These are phyloP conservation scores for Mesembryanthemum crystallinum DNA, from an alignment of 148 eudicot genomes.

Conservation along the genomic window DNA sequence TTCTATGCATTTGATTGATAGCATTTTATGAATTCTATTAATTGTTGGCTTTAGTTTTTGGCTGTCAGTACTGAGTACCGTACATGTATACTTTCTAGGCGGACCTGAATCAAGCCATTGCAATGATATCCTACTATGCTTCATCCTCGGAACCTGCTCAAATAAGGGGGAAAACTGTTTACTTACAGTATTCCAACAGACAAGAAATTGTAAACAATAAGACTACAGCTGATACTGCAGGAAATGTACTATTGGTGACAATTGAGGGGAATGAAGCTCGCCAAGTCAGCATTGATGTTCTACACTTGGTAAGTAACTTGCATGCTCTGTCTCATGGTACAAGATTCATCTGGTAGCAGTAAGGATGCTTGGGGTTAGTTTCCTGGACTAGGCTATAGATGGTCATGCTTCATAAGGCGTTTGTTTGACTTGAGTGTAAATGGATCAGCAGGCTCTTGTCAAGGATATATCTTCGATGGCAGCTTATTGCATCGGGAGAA, in stretches of 20 bases:
- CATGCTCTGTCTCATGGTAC: conserved; percentile 26
- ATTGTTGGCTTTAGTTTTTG: conserved; percentile 12
- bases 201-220: conserved; percentile 98
- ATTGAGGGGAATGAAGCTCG: conserved; percentile 97
- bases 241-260: conserved; percentile 93
- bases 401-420: conserved; percentile 55
- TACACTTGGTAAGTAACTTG: conserved; percentile 81
- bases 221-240: conserved; percentile 92
- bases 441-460: conserved; percentile 96
- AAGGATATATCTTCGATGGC: conserved; percentile 97
- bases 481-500: conserved; percentile 96
- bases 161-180: conserved; percentile 96
- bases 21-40: neutral
- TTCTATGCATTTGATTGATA: neutral
- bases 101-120: conserved; percentile 93
- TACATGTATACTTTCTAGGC: conserved; percentile 45
- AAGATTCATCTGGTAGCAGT: conserved; percentile 33
- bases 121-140: conserved; percentile 96
- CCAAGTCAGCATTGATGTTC: conserved; percentile 93
- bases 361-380: conserved; percentile 37
- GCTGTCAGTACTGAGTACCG: conserved; percentile 2
- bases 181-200: conserved; percentile 95
- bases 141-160: conserved; percentile 98
- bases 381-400: conserved; percentile 47
- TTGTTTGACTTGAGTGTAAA: conserved; percentile 81